A percentile compares a stretch with the other conserved stretches of the same genome.
Conservation (phyloP, 768 basidiomycete species). For the Cystobasidium tubakii region DNA sequence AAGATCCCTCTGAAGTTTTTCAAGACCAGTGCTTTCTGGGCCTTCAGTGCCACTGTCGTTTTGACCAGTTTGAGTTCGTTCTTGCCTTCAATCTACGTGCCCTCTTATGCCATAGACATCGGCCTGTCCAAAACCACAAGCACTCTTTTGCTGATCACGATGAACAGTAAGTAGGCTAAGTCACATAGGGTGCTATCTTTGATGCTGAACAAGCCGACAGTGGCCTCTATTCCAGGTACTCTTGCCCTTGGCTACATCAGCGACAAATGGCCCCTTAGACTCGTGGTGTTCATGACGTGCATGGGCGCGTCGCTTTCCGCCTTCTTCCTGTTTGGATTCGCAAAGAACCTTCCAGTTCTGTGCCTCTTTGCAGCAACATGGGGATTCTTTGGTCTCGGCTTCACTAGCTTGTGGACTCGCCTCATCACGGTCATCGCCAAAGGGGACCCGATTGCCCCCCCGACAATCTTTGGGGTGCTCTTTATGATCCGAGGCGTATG, state of each 20-base stretch:
- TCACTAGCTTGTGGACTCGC: background rate
- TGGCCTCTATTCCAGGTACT: background rate
- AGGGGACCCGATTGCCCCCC: background rate
- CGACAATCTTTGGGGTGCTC: background rate
- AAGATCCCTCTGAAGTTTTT: background rate
- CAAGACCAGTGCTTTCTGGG: background rate
- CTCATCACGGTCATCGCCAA: conserved; percentile 7
- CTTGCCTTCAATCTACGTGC: background rate
- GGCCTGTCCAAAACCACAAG: background rate
- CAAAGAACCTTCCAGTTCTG: background rate
- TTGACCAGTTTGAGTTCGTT: background rate
- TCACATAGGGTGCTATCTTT: too few species aligned
- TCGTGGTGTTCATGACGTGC: background rate
- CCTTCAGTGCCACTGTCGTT: background rate
- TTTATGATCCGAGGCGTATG: background rate
- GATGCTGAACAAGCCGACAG: background rate
- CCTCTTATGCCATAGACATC: background rate
- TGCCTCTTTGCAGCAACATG: background rate
- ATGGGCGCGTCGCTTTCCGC: background rate
- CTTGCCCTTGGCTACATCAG: background rate
- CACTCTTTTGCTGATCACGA: background rate
- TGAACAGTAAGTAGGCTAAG: conserved; percentile 10
- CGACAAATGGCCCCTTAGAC: background rate
- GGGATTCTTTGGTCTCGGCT: conserved; percentile 20
- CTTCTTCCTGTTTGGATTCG: background rate